Percentiles rank a stretch among this genome's conserved stretches.
Conservation (phyloP, 1,284 basidiomycete species). For the Cerioporus squamosus region DNA sequence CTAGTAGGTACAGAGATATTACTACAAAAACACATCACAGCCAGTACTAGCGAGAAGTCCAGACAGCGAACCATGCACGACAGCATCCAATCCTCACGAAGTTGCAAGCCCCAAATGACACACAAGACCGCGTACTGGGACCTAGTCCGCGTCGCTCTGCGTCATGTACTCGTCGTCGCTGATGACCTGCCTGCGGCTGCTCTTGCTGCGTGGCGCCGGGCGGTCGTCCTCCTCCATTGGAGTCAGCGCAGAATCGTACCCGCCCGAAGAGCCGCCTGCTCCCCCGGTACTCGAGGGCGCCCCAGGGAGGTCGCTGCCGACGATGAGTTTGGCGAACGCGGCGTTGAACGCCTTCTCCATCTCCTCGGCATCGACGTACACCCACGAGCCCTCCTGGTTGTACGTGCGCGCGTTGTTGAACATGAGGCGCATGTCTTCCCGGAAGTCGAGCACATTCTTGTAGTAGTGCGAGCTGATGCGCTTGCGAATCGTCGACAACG, state of each 20-base stretch:
- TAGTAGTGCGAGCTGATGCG: conserved; percentile 76
- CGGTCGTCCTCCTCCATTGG: conserved; percentile 80
- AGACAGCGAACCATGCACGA: not conserved
- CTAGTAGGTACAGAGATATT: not conserved
- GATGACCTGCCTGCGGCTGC: conserved; percentile 69
- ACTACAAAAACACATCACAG: not conserved
- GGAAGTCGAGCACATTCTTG: conserved; percentile 77
- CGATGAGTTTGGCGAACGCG: conserved; percentile 60
- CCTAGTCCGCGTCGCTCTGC: conserved; percentile 41
- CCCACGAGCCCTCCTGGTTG: conserved; percentile 89
- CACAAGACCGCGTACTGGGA: not conserved
- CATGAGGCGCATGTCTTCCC: conserved; percentile 87
- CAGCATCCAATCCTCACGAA: not conserved
- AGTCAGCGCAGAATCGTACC: conserved; percentile 71
- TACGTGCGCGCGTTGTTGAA: conserved; percentile 93
- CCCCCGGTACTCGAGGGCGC: conserved; percentile 46
- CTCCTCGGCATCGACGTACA: conserved; percentile 91
- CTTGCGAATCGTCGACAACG: conserved; percentile 87
- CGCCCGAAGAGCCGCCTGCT: conserved; percentile 44
- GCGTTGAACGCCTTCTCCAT: conserved; percentile 87
- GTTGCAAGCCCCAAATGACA: not conserved
- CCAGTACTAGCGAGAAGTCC: not conserved
- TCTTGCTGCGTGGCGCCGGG: conserved; percentile 52
- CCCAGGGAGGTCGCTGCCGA: conserved; percentile 74
- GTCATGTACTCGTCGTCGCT: conserved; percentile 71